A percentile compares a stretch with the other conserved stretches of the same genome.
Conservation (phyloP, 176 grass and related monocot genomes). For the Avena eriantha region DNA sequence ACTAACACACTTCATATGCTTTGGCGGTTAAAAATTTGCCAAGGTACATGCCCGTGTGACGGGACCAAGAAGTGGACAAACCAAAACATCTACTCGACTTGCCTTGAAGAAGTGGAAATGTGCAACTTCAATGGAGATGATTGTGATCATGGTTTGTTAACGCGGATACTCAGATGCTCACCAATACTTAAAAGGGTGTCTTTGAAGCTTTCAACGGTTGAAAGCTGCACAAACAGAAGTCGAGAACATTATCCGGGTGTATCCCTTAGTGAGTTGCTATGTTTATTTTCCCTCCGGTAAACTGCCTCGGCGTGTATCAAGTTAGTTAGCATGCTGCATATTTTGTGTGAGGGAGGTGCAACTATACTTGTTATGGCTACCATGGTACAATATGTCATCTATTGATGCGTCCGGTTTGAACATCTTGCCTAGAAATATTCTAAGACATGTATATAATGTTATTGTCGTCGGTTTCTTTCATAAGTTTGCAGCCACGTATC, state of each 20-base stretch:
- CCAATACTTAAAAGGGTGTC: neutral
- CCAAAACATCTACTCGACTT: neutral
- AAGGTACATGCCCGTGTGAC: neutral
- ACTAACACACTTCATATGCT: neutral
- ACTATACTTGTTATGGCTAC: neutral
- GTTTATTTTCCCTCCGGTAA: neutral
- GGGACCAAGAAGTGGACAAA: neutral
- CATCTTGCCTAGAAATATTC: neutral
- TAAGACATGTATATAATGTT: neutral
- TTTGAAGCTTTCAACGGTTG: neutral
- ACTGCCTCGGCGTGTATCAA: neutral
- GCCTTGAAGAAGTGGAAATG: neutral
- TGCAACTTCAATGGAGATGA: neutral
- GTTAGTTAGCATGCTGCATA: neutral
- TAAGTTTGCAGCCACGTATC: neutral
- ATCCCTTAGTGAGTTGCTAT: neutral
- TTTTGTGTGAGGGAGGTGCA: neutral
- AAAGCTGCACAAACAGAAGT: neutral
- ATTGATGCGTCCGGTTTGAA: neutral
- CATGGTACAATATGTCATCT: neutral
- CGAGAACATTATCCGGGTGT: neutral
- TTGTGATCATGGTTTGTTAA: neutral
- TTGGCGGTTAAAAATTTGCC: neutral
- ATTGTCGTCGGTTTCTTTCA: neutral
- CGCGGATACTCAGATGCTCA: neutral